These are phyloP conservation scores for Mycocentrospora acerina DNA, from an alignment of 2,329 filamentous ascomycete species.

Conservation along the genomic window DNA sequence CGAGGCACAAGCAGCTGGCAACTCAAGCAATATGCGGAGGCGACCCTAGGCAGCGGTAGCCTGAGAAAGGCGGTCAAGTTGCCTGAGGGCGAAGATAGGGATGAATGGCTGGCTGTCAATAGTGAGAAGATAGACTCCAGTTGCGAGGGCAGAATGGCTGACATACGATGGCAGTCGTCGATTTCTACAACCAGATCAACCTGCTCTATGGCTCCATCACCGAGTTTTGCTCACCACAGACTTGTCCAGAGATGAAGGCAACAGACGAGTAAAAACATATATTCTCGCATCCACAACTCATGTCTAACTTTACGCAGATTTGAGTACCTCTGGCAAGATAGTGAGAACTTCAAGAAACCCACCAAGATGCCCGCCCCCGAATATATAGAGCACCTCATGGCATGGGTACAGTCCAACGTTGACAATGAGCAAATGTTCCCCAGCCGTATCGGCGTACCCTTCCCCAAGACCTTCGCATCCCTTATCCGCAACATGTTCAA, in stretches of 20 bases:
- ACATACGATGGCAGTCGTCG: constrained; percentile 71
- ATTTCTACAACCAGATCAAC: constrained; percentile 99
- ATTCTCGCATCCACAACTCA: too few species aligned
- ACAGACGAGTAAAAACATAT: constrained; percentile 77
- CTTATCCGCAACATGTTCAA: constrained; percentile 99
- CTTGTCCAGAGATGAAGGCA: constrained; percentile 99
- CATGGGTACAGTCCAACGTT: constrained; percentile 92
- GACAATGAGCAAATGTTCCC: constrained; percentile 95
- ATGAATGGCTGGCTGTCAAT: constrained; percentile 98
- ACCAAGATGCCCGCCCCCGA: constrained; percentile 98
- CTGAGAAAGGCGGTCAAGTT: constrained; percentile 94
- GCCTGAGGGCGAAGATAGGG: constrained; percentile 94
- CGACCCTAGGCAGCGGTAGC: constrained; percentile 91
- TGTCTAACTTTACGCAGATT: constrained; percentile 59
- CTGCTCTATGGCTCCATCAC: constrained; percentile 98
- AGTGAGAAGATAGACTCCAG: constrained; percentile 56
- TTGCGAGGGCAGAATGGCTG: constrained; percentile 6
- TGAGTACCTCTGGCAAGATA: constrained; percentile 99
- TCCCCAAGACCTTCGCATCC: constrained; percentile 84
- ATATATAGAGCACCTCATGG: constrained; percentile 97
- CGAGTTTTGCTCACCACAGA: constrained; percentile 96
- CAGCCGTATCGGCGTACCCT: constrained; percentile 91
- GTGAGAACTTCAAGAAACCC: constrained; percentile 87
- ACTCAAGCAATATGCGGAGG: constrained; percentile 95
- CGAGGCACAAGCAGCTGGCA: constrained; percentile 92